A percentile compares a stretch with the other conserved stretches of the same genome.
Conservation (phyloP, 805 yeast species). For the Zygosaccharomyces kombuchaensis region DNA sequence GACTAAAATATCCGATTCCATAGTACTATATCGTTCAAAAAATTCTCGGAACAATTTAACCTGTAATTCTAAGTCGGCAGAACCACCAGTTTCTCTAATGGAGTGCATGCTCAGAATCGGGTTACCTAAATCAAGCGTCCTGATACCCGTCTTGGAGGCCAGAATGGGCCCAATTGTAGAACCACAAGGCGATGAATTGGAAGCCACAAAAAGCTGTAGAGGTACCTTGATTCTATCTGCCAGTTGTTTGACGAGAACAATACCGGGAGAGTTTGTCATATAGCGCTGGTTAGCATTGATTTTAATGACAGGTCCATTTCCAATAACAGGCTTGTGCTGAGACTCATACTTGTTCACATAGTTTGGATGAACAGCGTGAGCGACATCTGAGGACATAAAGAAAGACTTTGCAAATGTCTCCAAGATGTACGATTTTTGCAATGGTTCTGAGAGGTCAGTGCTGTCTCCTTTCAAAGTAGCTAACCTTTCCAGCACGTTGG, state of each 20-base stretch:
- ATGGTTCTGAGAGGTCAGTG: conserved; percentile 27
- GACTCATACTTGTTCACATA: conserved; percentile 72
- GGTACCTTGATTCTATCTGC: conserved; percentile 73
- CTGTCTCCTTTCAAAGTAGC: conserved; percentile 45
- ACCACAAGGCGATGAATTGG: conserved; percentile 93
- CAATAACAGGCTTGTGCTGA: conserved; percentile 73
- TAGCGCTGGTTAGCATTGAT: conserved; percentile 94
- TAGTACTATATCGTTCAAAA: conserved; percentile 44
- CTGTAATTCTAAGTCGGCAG: conserved; percentile 63
- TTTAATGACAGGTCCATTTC: conserved; percentile 89
- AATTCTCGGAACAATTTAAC: conserved; percentile 58
- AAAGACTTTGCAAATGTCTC: conserved; percentile 73
- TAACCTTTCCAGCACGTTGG: conserved; percentile 69
- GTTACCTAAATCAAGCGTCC: conserved; percentile 86
- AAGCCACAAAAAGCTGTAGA: conserved; percentile 84
- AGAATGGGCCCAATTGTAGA: conserved; percentile 94
- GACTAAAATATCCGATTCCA: conserved; percentile 44
- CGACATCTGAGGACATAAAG: conserved; percentile 89
- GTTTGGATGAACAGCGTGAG: conserved; percentile 96
- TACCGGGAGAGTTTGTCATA: conserved; percentile 89
- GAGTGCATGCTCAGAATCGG: conserved; percentile 94
- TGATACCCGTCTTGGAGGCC: conserved; percentile 79
- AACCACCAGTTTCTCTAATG: conserved; percentile 85
- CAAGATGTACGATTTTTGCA: conserved; percentile 39
- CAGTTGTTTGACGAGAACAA: conserved; percentile 66